Base-by-base conservation (phyloP, 176 grass and related monocot species). In the Juncus inflexus region DNA sequence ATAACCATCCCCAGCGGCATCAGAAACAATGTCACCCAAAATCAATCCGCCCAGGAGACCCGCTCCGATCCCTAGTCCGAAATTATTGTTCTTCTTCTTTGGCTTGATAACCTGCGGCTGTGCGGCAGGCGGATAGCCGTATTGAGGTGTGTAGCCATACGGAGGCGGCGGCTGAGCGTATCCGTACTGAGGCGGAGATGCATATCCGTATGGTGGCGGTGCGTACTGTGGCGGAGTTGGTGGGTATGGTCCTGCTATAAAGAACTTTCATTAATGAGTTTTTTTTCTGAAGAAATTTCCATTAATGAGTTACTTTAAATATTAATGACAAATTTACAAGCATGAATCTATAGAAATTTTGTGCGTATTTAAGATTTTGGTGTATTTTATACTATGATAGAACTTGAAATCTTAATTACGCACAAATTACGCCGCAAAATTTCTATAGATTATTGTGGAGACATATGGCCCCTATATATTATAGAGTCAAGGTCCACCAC, bases 41-140 rank as follows among this genome's bases (percentile, higher is more conserved):
- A 96, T 66, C 8, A 90, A 70, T 4, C 91, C 91, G 0, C 91
- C 87, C 16, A 96, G 65, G 9, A 84, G 60, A 5, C 87, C 91
- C 9, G 83, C 81, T 0, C 84, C 81, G 5, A 96, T 76, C 7
- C 87, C 87, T 61, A 87, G 68, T 57, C 90, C 86, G 7, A 87
- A 65, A 28, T 75, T 81, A 40, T 78, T 78, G 74, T 83, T 88
- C n/a, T 71, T 62, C 39, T 80, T 82, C 7, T 67, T 66, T 69
- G 78, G 80, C 81, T 75, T 75, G 42, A 70, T 71, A 55, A 69
- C 72, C 0, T 62, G 74, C 2, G 81, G 90, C 38, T 49, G 84
- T 68, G 67, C 53, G 7, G 70, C 67, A 5, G 86, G 83, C 1
- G 80, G 71, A 66, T 84, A 91, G 5, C 78, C 81, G 43, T 91